A percentile compares a stretch with the other conserved stretches of the same genome.
Evolutionary conservation across 345 rosid species (phyloP).

Genomic region (Eucalyptus curtisii): DNA sequence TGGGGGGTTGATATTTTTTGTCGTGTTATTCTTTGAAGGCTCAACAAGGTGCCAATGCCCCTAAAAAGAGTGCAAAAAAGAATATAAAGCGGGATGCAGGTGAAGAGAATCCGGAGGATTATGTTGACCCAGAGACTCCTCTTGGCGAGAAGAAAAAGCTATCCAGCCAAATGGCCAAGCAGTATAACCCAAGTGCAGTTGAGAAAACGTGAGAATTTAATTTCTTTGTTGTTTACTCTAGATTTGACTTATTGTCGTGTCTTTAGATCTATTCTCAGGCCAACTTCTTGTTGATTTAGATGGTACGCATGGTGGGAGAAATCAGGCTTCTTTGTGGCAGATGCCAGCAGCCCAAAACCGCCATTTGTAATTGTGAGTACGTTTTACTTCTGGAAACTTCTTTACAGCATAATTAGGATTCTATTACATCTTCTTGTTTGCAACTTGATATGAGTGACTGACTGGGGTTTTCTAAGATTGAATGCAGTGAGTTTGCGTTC

Average conservation of each 20-base stretch:
- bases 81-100: constrained; percentile 36
- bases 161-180: constrained; percentile 80
- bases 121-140: constrained; percentile 65
- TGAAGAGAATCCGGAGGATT: constrained; percentile 65
- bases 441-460: not conserved
- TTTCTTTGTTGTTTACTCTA: not conserved
- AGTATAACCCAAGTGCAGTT: constrained; percentile 64
- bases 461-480: not conserved
- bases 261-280: not conserved
- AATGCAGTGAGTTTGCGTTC: not conserved
- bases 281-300: constrained; percentile 20
- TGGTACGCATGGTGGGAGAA: constrained; percentile 98
- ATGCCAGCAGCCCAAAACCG: constrained; percentile 65
- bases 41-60: constrained; percentile 23
- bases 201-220: constrained; percentile 66
- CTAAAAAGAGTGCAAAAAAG: constrained; percentile 63
- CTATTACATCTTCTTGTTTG: not conserved
- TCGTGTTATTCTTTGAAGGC: constrained; percentile 10
- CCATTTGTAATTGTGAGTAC: constrained; percentile 63
- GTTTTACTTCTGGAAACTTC: not conserved
- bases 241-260: not conserved
- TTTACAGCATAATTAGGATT: not conserved
- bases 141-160: constrained; percentile 69
- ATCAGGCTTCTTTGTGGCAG: constrained; percentile 55
- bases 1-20: too few relatives aligned